Conservation (phyloP, 176 grass and related monocot species). For the Rhipidocladum racemiflorum region DNA sequence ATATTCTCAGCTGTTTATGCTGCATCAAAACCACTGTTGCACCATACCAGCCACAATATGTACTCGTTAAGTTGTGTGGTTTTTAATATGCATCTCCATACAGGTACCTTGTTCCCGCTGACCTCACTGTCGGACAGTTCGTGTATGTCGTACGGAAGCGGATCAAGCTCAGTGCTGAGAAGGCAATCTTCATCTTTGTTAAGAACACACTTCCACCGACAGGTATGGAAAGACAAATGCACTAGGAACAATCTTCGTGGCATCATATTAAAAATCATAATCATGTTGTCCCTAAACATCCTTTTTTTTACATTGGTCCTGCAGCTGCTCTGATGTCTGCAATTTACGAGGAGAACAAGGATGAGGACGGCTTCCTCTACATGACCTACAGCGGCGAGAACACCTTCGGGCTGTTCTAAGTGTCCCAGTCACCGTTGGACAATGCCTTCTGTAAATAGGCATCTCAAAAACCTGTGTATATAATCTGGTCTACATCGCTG, state of each 20-base stretch:
- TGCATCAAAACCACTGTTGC: neutral
- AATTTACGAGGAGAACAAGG: constrained; percentile 86
- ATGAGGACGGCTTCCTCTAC: constrained; percentile 87
- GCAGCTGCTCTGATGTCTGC: constrained; percentile 88
- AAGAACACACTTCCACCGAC: constrained; percentile 93
- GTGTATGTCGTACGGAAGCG: constrained; percentile 93
- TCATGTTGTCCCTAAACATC: neutral
- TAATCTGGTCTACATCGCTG: neutral
- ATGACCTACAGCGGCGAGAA: constrained; percentile 96
- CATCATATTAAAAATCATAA: neutral
- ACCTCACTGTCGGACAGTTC: constrained; percentile 93
- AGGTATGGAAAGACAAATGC: constrained; percentile 36
- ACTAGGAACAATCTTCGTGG: neutral
- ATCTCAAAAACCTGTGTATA: constrained; percentile 35
- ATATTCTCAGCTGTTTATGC: neutral
- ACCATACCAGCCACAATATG: neutral
- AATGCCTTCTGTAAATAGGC: constrained; percentile 62
- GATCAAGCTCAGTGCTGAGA: constrained; percentile 95
- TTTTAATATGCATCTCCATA: neutral
- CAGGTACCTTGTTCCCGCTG: constrained; percentile 95
- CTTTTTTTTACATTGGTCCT: neutral
- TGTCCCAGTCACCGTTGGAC: neutral
- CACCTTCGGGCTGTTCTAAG: constrained; percentile 67
- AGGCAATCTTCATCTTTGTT: constrained; percentile 96
- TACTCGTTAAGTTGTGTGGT: neutral